A percentile compares a stretch with the other conserved stretches of the same genome.
phyloP scores from a whole-genome alignment of 805 yeast species.

The Pichia californica region DNA sequence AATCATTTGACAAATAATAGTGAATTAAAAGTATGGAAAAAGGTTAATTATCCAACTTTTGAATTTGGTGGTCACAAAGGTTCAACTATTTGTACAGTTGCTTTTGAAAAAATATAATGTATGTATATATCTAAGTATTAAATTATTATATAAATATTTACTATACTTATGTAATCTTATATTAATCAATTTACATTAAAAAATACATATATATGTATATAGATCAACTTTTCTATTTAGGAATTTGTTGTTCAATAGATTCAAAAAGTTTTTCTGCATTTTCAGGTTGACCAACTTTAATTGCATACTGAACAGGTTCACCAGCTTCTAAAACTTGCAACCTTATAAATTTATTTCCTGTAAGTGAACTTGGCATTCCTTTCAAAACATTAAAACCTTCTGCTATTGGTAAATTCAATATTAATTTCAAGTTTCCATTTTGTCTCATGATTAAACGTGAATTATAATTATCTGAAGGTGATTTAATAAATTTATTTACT shows the following conservation, averaged over 20 bases:
- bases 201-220: not conserved
- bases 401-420: slow-evolving; percentile 66
- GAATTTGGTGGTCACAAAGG: slow-evolving; percentile 89
- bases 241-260: slow-evolving; percentile 35
- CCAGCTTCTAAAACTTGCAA: slow-evolving; percentile 59
- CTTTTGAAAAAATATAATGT: slow-evolving; percentile 43
- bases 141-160: no score
- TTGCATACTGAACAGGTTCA: slow-evolving; percentile 75
- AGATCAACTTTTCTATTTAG: slow-evolving; percentile 11
- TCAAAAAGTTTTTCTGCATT: slow-evolving; percentile 54
- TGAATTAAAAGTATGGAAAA: slow-evolving; percentile 54
- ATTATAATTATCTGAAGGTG: slow-evolving; percentile 31
- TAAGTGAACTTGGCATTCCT: slow-evolving; percentile 83
- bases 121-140: no score
- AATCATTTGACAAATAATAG: slow-evolving; percentile 38
- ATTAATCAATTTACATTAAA: not conserved
- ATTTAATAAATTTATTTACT: slow-evolving; percentile 42
- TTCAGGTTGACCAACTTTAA: slow-evolving; percentile 61
- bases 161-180: not conserved
- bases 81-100: slow-evolving; percentile 80
- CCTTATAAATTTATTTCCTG: slow-evolving; percentile 78
- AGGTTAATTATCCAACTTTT: slow-evolving; percentile 71
- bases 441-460: slow-evolving; percentile 86
- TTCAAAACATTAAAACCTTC: slow-evolving; percentile 55
- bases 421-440: slow-evolving; percentile 75